Evolutionary conservation across 495 filamentous ascomycete genomes (phyloP).

Genomic region (Neurospora hispaniola): DNA sequence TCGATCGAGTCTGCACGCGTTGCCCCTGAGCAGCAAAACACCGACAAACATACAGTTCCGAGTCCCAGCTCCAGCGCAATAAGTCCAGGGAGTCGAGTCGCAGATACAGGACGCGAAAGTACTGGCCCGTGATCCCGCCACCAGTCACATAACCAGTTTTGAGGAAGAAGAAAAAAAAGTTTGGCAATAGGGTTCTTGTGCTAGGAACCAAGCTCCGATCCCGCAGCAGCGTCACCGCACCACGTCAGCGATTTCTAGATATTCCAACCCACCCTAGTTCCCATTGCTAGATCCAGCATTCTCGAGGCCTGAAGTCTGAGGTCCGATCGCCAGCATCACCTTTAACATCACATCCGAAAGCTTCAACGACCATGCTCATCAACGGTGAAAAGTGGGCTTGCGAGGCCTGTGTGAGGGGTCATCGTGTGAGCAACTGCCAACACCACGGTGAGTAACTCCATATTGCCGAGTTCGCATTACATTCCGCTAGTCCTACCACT

Average conservation of each 20-base stretch:
- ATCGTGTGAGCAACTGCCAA: slow-evolving; percentile 90
- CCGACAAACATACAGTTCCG: background rate
- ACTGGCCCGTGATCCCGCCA: background rate
- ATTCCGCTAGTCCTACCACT: slow-evolving; percentile 1
- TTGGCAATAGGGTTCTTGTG: background rate
- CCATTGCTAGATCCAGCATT: background rate
- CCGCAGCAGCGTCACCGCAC: background rate
- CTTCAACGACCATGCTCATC: slow-evolving; percentile 54
- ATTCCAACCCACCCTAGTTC: background rate
- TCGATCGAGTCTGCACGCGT: background rate
- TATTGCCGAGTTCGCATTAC: slow-evolving; percentile 14
- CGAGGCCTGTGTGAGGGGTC: slow-evolving; percentile 88
- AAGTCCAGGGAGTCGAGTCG: background rate
- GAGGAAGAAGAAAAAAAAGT: background rate
- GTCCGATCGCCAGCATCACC: background rate
- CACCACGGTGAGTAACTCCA: slow-evolving; percentile 60
- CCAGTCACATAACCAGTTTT: background rate
- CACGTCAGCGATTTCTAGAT: background rate
- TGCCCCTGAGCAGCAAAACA: background rate
- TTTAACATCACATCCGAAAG: background rate
- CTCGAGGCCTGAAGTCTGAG: background rate
- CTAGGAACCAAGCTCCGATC: background rate
- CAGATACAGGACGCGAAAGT: background rate
- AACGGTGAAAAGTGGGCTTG: slow-evolving; percentile 86
- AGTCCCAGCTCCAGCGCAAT: background rate